Evolutionary conservation across 2,329 filamentous ascomycete genomes (phyloP), one percentile per base, ranked within the genome.

Genomic region (Phyllosticta citrichinensis): DNA sequence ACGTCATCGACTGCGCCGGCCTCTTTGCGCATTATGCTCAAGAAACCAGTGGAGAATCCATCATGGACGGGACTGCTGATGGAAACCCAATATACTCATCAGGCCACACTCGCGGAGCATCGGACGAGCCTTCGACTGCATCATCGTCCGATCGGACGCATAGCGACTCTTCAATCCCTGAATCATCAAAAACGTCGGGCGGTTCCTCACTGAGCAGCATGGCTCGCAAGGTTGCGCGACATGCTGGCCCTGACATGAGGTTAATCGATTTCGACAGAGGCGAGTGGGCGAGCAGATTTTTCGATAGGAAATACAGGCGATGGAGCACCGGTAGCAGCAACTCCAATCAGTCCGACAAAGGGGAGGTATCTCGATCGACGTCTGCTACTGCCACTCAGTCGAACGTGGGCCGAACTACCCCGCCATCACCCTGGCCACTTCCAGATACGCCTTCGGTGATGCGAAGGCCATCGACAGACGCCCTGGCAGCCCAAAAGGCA

Each of bases 161-260:
- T 17, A 60, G 57, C 52, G 20, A 55, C 4, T n/a, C 22, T 9
- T 60, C 57, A 17, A 14, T 55, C 22, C 33, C 57, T 20, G 52
- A 55, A 10, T 55, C 57, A 2, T 9, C 10, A 17, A 50, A 17
- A 5, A 60, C 53, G 1, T 56, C 66, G 4, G 62, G 59, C 3
- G 64, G 62, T 1, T 69, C 68, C 1, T 69, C 70, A 1, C 63
- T 71, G 3, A 63, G 65, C 12, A 67, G 65, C 12, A 63, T 74
- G 56, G 67, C 68, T 14, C 65, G 64, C 50, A 66, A 66, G 14
- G 55, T 69, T 17, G 64, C 63, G 19, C 66, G 64, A 27, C 40
- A 47, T n/a, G 65, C 64, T 52, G 62, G 68, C 0, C 67, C 68
- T 2, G 67, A 71, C 51, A 58, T 70, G 61, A 66, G 63, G 9